Conservation (phyloP, 2,329 filamentous ascomycete genomes). For the Epichloe hybrida region DNA sequence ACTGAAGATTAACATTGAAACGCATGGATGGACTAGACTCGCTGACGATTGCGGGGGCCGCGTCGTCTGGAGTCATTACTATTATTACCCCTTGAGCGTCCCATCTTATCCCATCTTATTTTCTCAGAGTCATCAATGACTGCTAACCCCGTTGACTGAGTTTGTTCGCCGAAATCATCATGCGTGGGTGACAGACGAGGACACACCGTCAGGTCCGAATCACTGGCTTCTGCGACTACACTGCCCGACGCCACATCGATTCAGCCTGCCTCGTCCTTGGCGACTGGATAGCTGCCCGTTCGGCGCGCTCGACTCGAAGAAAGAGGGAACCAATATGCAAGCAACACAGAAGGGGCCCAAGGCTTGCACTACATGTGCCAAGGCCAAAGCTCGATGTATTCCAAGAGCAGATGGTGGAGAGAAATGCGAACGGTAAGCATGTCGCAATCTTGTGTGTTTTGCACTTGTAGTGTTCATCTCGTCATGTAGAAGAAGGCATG, state of each 20-base stretch:
- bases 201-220: background rate
- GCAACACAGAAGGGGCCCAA: slow-evolving; percentile 29
- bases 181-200: background rate
- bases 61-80: background rate
- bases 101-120: background rate
- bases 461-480: background rate
- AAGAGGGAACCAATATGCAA: slow-evolving; percentile 10
- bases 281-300: background rate
- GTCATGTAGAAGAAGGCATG: background rate
- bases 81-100: background rate
- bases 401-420: slow-evolving; percentile 24
- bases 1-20: background rate
- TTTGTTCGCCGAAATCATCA: background rate
- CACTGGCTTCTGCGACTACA: background rate
- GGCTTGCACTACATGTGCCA: slow-evolving; percentile 37
- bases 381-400: slow-evolving; percentile 36
- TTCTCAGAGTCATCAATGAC: background rate
- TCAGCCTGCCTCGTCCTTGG: background rate
- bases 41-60: background rate
- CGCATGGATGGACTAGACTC: slow-evolving; percentile 1
- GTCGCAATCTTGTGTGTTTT: background rate
- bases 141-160: background rate
- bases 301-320: background rate
- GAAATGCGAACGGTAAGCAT: slow-evolving; percentile 34
- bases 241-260: background rate